Base-by-base conservation (phyloP, 2,329 filamentous ascomycete genomes). In the Bipolaris cookei region DNA sequence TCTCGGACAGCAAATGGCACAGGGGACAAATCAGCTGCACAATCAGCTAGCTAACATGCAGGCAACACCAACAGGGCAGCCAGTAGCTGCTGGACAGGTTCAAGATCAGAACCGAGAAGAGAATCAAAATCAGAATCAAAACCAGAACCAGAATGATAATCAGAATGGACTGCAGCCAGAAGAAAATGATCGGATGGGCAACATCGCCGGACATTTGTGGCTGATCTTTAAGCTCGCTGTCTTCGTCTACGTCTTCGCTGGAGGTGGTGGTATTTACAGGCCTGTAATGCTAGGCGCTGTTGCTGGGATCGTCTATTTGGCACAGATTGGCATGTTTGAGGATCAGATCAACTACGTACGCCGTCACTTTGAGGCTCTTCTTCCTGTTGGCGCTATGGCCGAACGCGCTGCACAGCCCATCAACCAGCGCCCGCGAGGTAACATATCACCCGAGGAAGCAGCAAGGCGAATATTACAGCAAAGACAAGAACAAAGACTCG, bases 171-270 rank as follows among this genome's bases (percentile, higher is more conserved):
- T 61, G 8, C 60, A 61, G 8, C 59, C 58, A 11, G 61, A 56
- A 30, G 63, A 69, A 4, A 64, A 71, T 20, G 71, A 73, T 39
- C 69, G 68, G 2, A 41, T 72, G 6, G 63, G 51, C 30, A 66
- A 69, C 23, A 52, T 73, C 13, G 70, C 66, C 1, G 68, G 67
- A 16, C 80, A 83, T 23, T 62, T 83, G 21, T 88, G 86, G 86
- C 78, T 87, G 2, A 80, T 87, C 21, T 73, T 86, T 46, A 82
- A 86, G 8, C 71, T 88, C 18, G 81, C 84, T 55, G 81, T 84
- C 56, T 85, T 88, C 66, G 80, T 83, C 52, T 87, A 85, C 68
- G 80, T 88, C 65, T 80, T 87, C 57, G 81, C 73, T 5, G 79
- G 79, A 54, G 73, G 78, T 18, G 77, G 77, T 25, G 78, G 78